Conservation (phyloP, 768 basidiomycete genomes). For the Amanita brunnescens region DNA sequence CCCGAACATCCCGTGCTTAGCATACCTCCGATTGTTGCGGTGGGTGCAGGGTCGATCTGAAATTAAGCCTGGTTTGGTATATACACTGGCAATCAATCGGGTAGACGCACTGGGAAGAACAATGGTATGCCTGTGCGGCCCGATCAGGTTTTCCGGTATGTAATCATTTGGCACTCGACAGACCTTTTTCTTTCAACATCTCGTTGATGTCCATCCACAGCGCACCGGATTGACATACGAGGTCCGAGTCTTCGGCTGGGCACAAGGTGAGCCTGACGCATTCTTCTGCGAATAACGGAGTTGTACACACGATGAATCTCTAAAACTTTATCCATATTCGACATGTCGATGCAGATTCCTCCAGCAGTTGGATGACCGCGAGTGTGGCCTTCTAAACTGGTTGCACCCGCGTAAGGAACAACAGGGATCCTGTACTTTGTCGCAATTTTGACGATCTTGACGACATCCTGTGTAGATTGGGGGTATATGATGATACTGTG, state of each 20-base stretch:
- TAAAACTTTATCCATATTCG: conserved; percentile 70
- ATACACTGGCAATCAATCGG: background rate
- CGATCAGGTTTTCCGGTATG: background rate
- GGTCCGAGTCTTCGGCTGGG: conserved; percentile 58
- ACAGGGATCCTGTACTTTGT: conserved; percentile 70
- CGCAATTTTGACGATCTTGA: conserved; percentile 67
- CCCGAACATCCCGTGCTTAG: conserved; percentile 82
- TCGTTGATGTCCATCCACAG: conserved; percentile 69
- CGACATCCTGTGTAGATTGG: conserved; percentile 70
- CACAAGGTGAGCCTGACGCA: background rate
- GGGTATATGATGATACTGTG: conserved; percentile 64
- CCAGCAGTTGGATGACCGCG: conserved; percentile 36
- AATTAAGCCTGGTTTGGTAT: background rate
- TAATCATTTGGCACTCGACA: background rate
- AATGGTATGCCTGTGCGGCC: conserved; percentile 50
- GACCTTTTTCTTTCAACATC: conserved; percentile 53
- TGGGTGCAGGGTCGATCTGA: conserved; percentile 72
- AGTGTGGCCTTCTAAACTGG: conserved; percentile 73
- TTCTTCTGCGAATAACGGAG: background rate
- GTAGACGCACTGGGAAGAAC: conserved; percentile 65
- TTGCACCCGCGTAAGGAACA: conserved; percentile 73
- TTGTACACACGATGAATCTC: conserved; percentile 54
- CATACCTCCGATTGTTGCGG: conserved; percentile 83
- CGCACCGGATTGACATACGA: conserved; percentile 67
- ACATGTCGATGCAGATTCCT: conserved; percentile 77